Conservation (phyloP, 371 early-diverging fungal genomes). For the Apophysomyces sp. region DNA sequence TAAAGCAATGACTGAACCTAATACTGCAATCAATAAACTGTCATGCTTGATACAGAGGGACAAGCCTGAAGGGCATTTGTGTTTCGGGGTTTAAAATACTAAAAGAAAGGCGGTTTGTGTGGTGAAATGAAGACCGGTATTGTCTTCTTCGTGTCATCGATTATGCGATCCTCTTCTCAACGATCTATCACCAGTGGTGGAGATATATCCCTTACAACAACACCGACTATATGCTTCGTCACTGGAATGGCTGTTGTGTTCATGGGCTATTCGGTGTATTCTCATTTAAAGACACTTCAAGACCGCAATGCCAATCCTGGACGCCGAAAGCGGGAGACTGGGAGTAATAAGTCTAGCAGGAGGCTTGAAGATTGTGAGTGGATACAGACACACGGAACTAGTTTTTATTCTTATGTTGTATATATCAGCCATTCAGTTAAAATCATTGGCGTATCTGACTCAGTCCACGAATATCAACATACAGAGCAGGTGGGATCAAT, state of each 20-base stretch:
- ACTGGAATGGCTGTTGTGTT: constrained; percentile 51
- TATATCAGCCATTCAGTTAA: constrained; percentile 49
- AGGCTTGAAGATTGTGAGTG: constrained; percentile 55
- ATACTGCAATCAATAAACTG: not conserved
- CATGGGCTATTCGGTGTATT: constrained; percentile 61
- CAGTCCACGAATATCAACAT: constrained; percentile 64
- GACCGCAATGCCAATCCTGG: constrained; percentile 16
- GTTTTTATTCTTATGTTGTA: not conserved
- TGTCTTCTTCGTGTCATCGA: not conserved
- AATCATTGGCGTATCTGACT: constrained; percentile 60
- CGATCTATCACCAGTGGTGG: not conserved
- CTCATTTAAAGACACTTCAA: constrained; percentile 52
- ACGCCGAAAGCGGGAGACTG: constrained; percentile 15
- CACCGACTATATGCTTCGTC: constrained; percentile 36
- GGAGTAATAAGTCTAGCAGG: constrained; percentile 27
- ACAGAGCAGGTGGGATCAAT: constrained; percentile 62
- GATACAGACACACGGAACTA: not conserved
- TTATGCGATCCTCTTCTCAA: not conserved
- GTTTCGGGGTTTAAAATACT: not conserved
- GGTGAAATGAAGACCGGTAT: not conserved
- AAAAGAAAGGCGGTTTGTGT: not conserved
- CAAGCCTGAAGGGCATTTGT: too few species aligned
- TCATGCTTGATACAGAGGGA: too few species aligned
- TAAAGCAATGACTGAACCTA: constrained; percentile 1
- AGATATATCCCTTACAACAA: not conserved